phyloP scores from a whole-genome alignment of 1,139 yeast genomes.

The Lizanozyma gosingica region DNA sequence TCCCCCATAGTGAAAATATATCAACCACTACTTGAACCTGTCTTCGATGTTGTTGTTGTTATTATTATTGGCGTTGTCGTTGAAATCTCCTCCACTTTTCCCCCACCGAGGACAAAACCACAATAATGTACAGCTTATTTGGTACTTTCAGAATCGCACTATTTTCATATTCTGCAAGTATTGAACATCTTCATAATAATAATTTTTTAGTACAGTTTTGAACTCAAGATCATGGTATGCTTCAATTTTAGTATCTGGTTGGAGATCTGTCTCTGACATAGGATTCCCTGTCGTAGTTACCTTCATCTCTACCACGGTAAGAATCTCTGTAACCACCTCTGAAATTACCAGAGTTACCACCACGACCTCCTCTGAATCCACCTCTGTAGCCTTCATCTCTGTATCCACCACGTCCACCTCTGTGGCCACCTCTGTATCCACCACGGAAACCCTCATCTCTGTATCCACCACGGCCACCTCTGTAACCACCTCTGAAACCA shows the following conservation, averaged over 20 bases:
- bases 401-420: constrained; percentile 35
- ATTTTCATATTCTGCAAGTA: constrained; percentile 29
- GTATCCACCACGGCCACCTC: constrained; percentile 20
- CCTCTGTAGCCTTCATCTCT: constrained; percentile 13
- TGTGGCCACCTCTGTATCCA: constrained; percentile 25
- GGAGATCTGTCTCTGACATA: constrained; percentile 53
- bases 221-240: constrained; percentile 1
- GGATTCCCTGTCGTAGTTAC: constrained; percentile 23
- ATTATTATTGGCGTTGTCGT: too few relatives aligned
- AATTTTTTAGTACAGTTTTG: neutral
- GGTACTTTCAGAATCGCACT: too few relatives aligned
- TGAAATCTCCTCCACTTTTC: too few relatives aligned
- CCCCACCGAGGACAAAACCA: too few relatives aligned
- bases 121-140: too few relatives aligned
- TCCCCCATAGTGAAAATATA: constrained; percentile 3
- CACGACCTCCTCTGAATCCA: constrained; percentile 15
- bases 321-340: constrained; percentile 12
- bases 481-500: constrained; percentile 23
- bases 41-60: too few relatives aligned
- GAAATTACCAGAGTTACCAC: constrained; percentile 9
- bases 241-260: constrained; percentile 32
- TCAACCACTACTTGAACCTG: too few relatives aligned
- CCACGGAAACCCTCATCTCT: constrained; percentile 27
- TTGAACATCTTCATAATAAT: constrained; percentile 12
- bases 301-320: constrained; percentile 5